phyloP scores from a whole-genome alignment of 2,329 filamentous ascomycete species.

The Pleomassaria siparia region DNA sequence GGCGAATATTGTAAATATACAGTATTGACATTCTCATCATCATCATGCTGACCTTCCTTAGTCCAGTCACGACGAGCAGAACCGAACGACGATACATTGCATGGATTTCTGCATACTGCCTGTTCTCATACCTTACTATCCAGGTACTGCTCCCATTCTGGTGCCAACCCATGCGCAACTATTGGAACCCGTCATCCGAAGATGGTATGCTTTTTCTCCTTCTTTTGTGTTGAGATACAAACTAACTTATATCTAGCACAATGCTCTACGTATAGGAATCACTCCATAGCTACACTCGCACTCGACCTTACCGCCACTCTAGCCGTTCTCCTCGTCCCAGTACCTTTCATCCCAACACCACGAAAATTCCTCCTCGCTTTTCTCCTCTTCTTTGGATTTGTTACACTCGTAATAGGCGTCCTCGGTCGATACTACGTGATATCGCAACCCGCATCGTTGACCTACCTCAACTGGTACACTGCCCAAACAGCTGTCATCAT shows the following conservation, averaged over 20 bases:
- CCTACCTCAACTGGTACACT: slow-evolving; percentile 20
- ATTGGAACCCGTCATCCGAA: slow-evolving; percentile 14
- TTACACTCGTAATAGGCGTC: slow-evolving; percentile 17
- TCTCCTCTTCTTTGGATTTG: slow-evolving; percentile 20
- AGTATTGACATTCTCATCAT: slow-evolving; percentile 3
- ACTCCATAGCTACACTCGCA: slow-evolving; percentile 17
- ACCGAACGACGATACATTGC: slow-evolving; percentile 14
- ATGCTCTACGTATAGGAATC: slow-evolving; percentile 22
- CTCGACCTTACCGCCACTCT: slow-evolving; percentile 20
- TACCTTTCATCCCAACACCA: slow-evolving; percentile 32
- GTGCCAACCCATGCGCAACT: slow-evolving; percentile 19
- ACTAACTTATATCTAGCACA: slow-evolving; percentile 11
- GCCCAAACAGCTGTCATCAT: slow-evolving; percentile 20
- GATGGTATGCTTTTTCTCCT: slow-evolving; percentile 11
- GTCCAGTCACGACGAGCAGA: slow-evolving; percentile 9
- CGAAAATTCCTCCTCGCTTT: slow-evolving; percentile 22
- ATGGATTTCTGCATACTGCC: slow-evolving; percentile 16
- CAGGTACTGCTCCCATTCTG: slow-evolving; percentile 22
- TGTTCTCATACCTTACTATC: slow-evolving; percentile 20
- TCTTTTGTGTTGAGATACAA: background rate
- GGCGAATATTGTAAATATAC: slow-evolving; percentile 35
- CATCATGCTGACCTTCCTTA: slow-evolving; percentile 8
- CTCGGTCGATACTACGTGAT: slow-evolving; percentile 19
- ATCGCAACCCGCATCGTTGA: slow-evolving; percentile 1
- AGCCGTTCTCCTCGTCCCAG: slow-evolving; percentile 21